These are phyloP conservation scores for Capronia americana DNA, from an alignment of 2,329 filamentous ascomycete species.

Conservation along the genomic window DNA sequence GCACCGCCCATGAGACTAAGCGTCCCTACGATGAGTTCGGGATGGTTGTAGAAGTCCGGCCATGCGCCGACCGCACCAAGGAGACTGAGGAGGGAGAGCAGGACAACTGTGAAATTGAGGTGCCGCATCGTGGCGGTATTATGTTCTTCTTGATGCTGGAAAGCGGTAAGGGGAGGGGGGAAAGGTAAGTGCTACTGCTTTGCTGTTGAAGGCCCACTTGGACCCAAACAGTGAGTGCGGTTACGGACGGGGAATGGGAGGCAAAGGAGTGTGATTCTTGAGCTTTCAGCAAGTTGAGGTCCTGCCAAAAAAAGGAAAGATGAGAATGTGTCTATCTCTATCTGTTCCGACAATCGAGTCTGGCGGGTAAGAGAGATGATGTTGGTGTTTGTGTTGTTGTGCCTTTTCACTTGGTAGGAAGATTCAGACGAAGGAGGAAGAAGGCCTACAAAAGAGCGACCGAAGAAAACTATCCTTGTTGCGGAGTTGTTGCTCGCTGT, in stretches of 20 bases:
- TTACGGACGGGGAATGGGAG: not conserved
- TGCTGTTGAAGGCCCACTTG: not conserved
- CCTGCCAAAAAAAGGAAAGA: not conserved
- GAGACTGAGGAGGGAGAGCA: not conserved
- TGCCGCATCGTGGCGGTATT: not conserved
- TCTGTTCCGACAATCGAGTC: not conserved
- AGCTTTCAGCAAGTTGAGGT: not conserved
- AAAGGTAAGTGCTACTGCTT: not conserved
- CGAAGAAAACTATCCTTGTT: not conserved
- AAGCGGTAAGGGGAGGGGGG: not conserved
- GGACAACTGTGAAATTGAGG: not conserved
- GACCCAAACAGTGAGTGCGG: not conserved
- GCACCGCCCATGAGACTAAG: not conserved
- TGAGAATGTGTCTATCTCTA: not conserved
- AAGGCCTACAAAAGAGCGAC: not conserved
- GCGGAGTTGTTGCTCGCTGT: not conserved
- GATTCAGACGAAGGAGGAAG: not conserved
- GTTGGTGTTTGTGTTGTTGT: conserved; percentile 1
- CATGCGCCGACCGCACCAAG: not conserved
- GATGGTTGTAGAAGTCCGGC: not conserved
- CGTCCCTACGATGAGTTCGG: not conserved
- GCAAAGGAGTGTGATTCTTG: not conserved
- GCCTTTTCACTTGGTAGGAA: not conserved
- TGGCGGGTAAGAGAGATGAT: not conserved
- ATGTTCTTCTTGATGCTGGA: not conserved